Conservation (phyloP, 164 flowering plant species). For the Stephania yunnanensis region DNA sequence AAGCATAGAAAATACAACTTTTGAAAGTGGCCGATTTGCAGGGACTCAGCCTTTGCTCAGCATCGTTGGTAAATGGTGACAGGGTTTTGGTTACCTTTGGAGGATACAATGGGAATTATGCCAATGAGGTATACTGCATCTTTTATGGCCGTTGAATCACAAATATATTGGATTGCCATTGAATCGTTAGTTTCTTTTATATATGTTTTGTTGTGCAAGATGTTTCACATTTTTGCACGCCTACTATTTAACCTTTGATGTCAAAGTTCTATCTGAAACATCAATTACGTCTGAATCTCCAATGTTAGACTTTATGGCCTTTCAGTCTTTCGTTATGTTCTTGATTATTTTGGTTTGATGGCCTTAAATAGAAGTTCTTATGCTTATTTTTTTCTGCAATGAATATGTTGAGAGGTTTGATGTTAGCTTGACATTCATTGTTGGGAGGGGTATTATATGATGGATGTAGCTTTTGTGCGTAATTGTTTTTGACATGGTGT, state of each 20-base stretch:
- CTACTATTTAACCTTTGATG: not conserved
- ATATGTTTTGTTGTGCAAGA: not conserved
- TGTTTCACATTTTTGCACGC: not conserved
- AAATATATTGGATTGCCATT: not conserved
- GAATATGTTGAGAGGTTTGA: constrained; percentile 1
- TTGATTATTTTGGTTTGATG: not conserved
- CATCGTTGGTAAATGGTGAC: constrained; percentile 43
- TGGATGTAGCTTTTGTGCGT: not conserved
- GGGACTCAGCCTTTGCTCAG: constrained; percentile 77
- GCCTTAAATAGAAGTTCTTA: not conserved
- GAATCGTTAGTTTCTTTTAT: not conserved
- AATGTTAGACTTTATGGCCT: not conserved
- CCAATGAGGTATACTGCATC: constrained; percentile 58
- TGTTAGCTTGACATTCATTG: not conserved
- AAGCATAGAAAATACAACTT: not conserved
- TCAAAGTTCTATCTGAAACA: not conserved
- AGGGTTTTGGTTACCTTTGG: constrained; percentile 81
- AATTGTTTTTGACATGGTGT: not conserved
- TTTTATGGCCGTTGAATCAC: not conserved
- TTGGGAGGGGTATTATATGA: not conserved
- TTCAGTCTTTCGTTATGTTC: not conserved
- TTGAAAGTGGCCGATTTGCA: constrained; percentile 22
- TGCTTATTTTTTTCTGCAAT: not conserved
- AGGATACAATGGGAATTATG: constrained; percentile 91
- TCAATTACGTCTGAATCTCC: not conserved